Base-by-base conservation (phyloP, 495 filamentous ascomycete species). In the Xylaria longipes region DNA sequence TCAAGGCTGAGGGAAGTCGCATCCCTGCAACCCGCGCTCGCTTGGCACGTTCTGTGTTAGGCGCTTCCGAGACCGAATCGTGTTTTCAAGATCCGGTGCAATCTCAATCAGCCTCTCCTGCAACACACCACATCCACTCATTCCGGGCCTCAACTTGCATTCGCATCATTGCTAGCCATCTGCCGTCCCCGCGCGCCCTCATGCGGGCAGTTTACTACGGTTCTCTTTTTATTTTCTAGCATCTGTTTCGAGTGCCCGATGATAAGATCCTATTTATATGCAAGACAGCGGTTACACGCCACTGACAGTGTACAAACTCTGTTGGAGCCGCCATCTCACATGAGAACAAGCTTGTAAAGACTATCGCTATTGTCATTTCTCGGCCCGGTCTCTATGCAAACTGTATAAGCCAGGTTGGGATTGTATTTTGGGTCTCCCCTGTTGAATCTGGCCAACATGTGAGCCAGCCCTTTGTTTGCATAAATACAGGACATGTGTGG, bases 11-110 rank as follows among this genome's bases (percentile, higher is more conserved):
- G 65, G 35, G 33, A 25, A 17, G 33, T 17, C 20, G 6, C 65
- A 66, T 31, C 63, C 63, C 63, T 66, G 63, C 45, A 60, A 60
- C 60, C 57, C 37, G 60, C 35, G 37, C 37, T 15, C 12, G 60
- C 60, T 63, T 63, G 60, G 60, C 60, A 63, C n/a, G 60, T 29
- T 63, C 35, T 41, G 60, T 63, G 60, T 29, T 43, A 63, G 60
- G 41, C 57, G 56, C 68, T 48, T 52, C 56, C 57, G 35, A 48
- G 60, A 70, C 57, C 39, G 41, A 64, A 64, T 70, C 57, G 68
- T 70, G 68, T 70, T 70, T 70, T 70, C 68, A 56, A 63, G 57
- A 63, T 70, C 58, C 41, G 50, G 61, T 70, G 68, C 67, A 69
- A 63, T 70, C 68, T 70, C 68, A 63, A 58, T 70, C 68, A 58